These are phyloP conservation scores for Mallotus nudiflorus DNA, from an alignment of 345 rosid genomes.

Conservation along the genomic window DNA sequence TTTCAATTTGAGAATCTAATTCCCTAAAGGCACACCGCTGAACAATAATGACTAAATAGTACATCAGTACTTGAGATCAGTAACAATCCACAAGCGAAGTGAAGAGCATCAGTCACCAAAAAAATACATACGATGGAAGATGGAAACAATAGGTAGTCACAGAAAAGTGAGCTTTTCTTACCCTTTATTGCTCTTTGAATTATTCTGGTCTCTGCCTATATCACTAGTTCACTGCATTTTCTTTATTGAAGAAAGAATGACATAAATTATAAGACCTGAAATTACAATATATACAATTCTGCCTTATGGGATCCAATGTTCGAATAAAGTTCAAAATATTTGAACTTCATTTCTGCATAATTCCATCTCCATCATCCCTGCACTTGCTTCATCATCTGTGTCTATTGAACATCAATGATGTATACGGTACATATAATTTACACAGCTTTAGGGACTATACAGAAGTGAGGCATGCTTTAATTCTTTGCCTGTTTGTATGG, in stretches of 20 bases:
- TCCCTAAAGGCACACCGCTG: neutral
- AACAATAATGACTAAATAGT: too few species aligned
- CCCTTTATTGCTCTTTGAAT: neutral
- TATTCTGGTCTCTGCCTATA: neutral
- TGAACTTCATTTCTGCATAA: neutral
- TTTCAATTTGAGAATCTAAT: neutral
- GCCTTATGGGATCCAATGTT: too few species aligned
- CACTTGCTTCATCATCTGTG: neutral
- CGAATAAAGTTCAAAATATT: neutral
- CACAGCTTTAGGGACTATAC: neutral
- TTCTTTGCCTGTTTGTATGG: slow-evolving; percentile 30
- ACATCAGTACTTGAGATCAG: too few species aligned
- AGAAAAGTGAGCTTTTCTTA: neutral
- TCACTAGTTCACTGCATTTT: neutral
- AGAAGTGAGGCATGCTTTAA: neutral
- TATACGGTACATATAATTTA: slow-evolving; percentile 7
- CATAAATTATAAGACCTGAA: neutral
- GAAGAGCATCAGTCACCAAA: too few species aligned
- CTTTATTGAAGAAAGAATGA: neutral
- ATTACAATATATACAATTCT: slow-evolving; percentile 5
- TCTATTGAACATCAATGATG: neutral
- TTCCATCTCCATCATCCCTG: neutral
- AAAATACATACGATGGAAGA: too few species aligned
- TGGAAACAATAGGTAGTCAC: neutral
- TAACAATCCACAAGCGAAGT: too few species aligned